Conservation (phyloP, 257 asterid genomes). For the Handroanthus guayacan region DNA sequence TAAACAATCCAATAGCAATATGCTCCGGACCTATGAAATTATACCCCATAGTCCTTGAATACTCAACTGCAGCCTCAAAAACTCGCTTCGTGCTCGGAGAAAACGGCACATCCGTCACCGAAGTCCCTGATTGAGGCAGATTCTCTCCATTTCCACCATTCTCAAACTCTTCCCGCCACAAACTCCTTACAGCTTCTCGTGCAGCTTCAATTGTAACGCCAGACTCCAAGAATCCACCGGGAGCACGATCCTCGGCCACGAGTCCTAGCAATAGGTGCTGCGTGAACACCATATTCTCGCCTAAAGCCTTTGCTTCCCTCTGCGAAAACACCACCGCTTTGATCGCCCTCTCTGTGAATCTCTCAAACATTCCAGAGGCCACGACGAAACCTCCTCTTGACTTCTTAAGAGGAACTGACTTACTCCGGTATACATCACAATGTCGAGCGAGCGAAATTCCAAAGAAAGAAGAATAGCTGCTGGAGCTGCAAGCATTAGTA, state of each 20-base stretch:
- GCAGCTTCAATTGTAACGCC: slow-evolving; percentile 74
- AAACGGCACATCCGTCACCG: slow-evolving; percentile 89
- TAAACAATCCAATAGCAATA: slow-evolving; percentile 87
- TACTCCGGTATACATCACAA: slow-evolving; percentile 21
- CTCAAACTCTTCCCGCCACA: slow-evolving; percentile 63
- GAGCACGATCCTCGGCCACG: slow-evolving; percentile 86
- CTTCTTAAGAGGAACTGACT: slow-evolving; percentile 31
- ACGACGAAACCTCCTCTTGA: slow-evolving; percentile 56
- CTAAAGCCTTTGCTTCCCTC: slow-evolving; percentile 81
- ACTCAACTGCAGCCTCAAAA: slow-evolving; percentile 98
- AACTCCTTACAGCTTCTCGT: slow-evolving; percentile 73
- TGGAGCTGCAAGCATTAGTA: slow-evolving; percentile 44
- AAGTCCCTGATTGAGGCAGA: slow-evolving; percentile 48
- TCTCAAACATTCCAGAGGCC: slow-evolving; percentile 76
- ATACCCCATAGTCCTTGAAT: slow-evolving; percentile 85
- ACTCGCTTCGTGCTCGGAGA: slow-evolving; percentile 76
- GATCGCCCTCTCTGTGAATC: slow-evolving; percentile 91
- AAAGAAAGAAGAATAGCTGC: slow-evolving; percentile 57
- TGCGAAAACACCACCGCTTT: slow-evolving; percentile 93
- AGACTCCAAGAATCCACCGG: slow-evolving; percentile 81
- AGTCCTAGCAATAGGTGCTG: slow-evolving; percentile 92
- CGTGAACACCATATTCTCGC: slow-evolving; percentile 73
- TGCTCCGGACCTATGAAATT: slow-evolving; percentile 95
- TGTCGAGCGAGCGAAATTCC: slow-evolving; percentile 58
- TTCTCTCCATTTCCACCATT: slow-evolving; percentile 28